Conservation (phyloP, 495 filamentous ascomycete genomes). For the Penicillium antarcticum region DNA sequence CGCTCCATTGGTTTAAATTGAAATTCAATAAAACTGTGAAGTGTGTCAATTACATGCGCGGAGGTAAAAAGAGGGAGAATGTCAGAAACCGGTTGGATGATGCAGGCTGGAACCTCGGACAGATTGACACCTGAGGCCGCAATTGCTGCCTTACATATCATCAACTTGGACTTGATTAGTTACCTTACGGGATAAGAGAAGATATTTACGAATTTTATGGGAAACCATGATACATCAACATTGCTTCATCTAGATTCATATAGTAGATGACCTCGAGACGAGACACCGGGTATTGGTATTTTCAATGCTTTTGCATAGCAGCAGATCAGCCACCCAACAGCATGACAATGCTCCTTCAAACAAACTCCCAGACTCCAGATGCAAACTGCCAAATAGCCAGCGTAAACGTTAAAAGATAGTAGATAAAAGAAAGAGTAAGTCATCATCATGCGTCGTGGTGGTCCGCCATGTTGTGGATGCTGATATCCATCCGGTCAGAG, state of each 20-base stretch:
- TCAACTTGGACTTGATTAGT: no score
- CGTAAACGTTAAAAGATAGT: slow-evolving; percentile 1
- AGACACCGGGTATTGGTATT: slow-evolving; percentile 8
- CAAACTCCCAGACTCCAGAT: slow-evolving; percentile 12
- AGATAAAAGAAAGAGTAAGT: slow-evolving; percentile 2
- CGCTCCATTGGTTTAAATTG: slow-evolving; percentile 2
- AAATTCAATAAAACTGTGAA: no score
- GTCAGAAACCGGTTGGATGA: no score
- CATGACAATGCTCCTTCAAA: slow-evolving; percentile 8
- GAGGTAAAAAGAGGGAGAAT: no score
- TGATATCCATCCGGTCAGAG: slow-evolving; percentile 57
- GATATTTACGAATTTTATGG: not conserved
- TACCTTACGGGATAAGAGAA: no score
- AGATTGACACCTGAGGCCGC: no score
- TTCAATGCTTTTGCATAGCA: slow-evolving; percentile 2
- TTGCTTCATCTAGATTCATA: slow-evolving; percentile 4
- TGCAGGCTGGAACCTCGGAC: no score
- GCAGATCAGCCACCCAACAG: slow-evolving; percentile 5
- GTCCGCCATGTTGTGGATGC: slow-evolving; percentile 57
- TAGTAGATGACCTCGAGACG: not conserved
- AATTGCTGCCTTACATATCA: no score
- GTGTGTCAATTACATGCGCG: no score
- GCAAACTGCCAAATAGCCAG: slow-evolving; percentile 1
- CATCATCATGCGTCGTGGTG: slow-evolving; percentile 31
- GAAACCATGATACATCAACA: not conserved